Base-by-base conservation (phyloP, 768 basidiomycete species). In the Mycena pura region DNA sequence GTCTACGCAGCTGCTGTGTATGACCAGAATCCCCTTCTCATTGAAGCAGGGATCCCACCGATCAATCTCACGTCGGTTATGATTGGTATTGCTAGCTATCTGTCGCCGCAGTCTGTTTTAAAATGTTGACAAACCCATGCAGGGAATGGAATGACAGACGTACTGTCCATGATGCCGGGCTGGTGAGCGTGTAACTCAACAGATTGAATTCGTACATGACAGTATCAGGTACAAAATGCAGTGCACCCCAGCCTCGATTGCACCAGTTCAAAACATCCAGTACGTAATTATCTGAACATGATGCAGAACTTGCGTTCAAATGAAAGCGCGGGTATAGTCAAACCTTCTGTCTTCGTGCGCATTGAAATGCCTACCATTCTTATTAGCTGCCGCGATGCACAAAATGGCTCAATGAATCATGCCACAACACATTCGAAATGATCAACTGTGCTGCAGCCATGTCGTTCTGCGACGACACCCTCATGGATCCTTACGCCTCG, bases 381-480 rank as follows among this genome's bases (percentile, higher is more conserved):
- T 14, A 19, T 13, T 48, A 60, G 44, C 38, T 92, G 25, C 87
- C 90, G 21, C 83, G 86, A 51, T 94, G 92, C 72, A 74, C 86
- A 65, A 80, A 78, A 60, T 79, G 79, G 43, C 78, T 89, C 72
- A 73, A 79, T 19, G 70, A 78, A 31, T 77, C 77, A 38, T 93
- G 92, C 62, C 78, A 92, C 29, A 82, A 91, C 59, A 76, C 75
- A 14, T 88, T 88, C 61, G 90, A 95, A 70, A 71, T 77, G 24
- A 86, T 91, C 25, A 78, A 83, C 56, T 94, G 92, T 68, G 75
- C 73, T 17, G 87, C 87, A 13, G 88, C 91, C 3, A 77, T 85
- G 53, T 70, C 65, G 14, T 92, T 92, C 71, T 95, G 92, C 72
- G 80, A 84, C 56, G 69, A 14, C 79, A 86, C 60, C 70, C 92